Base-by-base conservation (phyloP, 1,284 basidiomycete genomes). In the Phlebopus sp. region DNA sequence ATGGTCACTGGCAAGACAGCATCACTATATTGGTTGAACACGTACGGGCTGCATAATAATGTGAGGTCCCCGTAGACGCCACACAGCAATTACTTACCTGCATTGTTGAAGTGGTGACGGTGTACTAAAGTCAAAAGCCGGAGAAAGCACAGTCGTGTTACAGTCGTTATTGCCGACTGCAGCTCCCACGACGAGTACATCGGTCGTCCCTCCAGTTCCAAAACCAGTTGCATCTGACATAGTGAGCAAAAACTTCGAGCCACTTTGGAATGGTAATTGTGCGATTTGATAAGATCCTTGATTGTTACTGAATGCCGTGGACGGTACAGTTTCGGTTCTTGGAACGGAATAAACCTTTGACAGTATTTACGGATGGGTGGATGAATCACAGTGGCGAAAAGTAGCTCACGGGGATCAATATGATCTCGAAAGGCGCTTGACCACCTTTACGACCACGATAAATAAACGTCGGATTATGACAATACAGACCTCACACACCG, bases 211-310 rank as follows among this genome's bases (percentile, higher is more conserved):
- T 6, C 86, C 86, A 8, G 79, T 69, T 37, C 69, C 84, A 59
- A 83, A 86, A 0, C 85, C 85, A 38, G 76, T 77, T 15, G 78
- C 70, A 60, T 90, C 88, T 18, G 82, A 87, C 84, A 90, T 84
- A 32, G 78, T 75, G 17, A 84, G 55, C 10, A 89, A 47, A 46
- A 88, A 71, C 45, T 69, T 59, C 10, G 71, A 57, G 21, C 58
- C 63, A 17, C 71, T 56, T 3, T 62, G 17, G 38, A 82, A 67
- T 1, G 71, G 67, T 9, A 88, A 55, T 47, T 71, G 71, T 0
- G 67, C 57, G 10, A 76, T 64, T 15, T 72, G 66, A 56, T 74
- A 87, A 0, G 75, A 72, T 37, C 84, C 84, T 54, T 74, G 56
- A 39, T 77, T 79, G 66, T 78, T 71, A 59, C 50, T 73, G 60